Conservation (phyloP, 2,329 filamentous ascomycete species). For the Stachybotrys chartarum region DNA sequence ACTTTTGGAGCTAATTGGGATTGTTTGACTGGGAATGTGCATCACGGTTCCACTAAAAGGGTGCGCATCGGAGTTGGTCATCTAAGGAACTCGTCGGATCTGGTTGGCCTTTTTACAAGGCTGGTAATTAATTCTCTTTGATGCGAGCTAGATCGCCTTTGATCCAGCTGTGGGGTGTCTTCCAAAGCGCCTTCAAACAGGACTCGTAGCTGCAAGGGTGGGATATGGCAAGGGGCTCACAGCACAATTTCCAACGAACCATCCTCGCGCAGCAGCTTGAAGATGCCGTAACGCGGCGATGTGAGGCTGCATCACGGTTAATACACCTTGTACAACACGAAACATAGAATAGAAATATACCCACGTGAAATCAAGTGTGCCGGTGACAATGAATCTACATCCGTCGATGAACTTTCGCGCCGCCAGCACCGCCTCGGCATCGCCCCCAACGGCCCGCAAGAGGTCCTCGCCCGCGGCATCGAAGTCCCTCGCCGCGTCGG, state of each 20-base stretch:
- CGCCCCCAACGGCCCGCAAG: conserved; percentile 1
- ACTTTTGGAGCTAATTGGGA: not conserved
- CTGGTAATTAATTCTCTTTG: no score
- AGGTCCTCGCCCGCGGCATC: conserved; percentile 13
- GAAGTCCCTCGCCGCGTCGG: conserved; percentile 13
- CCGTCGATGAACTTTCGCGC: conserved; percentile 20
- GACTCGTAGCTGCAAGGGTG: not conserved
- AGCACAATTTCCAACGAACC: conserved; percentile 24
- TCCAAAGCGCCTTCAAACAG: not conserved
- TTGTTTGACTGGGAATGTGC: not conserved
- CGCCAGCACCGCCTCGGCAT: conserved; percentile 6
- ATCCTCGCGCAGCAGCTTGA: conserved; percentile 19
- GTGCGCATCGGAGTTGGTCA: conserved; percentile 4
- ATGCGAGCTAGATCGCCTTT: not conserved
- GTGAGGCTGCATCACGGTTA: conserved; percentile 16
- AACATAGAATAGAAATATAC: conserved; percentile 3
- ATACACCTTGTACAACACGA: conserved; percentile 1
- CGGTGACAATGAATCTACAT: conserved; percentile 20
- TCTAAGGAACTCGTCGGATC: not conserved
- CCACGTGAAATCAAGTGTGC: conserved; percentile 24
- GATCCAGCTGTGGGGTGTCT: no score
- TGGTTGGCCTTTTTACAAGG: no score
- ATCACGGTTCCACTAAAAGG: not conserved
- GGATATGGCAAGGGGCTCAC: conserved; percentile 4
- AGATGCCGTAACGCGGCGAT: conserved; percentile 24